These are phyloP conservation scores for Carex cristatella DNA, from an alignment of 176 grass and related monocot species.

Conservation along the genomic window DNA sequence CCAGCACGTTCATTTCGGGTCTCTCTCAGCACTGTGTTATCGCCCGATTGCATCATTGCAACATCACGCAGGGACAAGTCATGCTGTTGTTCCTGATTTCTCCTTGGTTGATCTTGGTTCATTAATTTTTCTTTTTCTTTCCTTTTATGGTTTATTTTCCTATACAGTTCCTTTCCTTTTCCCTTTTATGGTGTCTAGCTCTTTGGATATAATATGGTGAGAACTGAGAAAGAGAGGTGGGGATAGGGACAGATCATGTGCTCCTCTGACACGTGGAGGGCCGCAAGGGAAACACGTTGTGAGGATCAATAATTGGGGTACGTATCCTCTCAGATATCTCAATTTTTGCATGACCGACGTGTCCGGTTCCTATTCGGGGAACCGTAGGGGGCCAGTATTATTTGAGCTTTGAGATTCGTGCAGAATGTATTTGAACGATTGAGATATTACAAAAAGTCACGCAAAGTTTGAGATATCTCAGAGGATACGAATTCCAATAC, in stretches of 20 bases:
- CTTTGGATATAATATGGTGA: not conserved
- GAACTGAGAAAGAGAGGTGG: not conserved
- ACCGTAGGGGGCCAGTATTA: too few species aligned
- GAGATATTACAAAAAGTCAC: too few species aligned
- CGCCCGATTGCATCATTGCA: conserved; percentile 49
- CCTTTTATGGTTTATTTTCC: not conserved
- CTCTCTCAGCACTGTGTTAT: conserved; percentile 35
- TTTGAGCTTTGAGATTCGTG: too few species aligned
- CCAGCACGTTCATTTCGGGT: conserved; percentile 32
- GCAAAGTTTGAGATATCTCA: too few species aligned
- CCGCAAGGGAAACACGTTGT: not conserved
- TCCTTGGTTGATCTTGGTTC: conserved; percentile 51
- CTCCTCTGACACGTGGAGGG: not conserved
- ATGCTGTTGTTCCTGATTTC: conserved; percentile 2
- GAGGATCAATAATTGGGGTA: not conserved
- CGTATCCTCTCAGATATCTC: too few species aligned
- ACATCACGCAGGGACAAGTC: conserved; percentile 46
- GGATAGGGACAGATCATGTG: not conserved
- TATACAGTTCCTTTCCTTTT: not conserved
- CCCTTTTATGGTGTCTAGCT: not conserved
- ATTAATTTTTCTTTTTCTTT: conserved; percentile 17
- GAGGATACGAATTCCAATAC: too few species aligned
- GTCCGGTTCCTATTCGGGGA: too few species aligned
- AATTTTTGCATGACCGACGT: too few species aligned
- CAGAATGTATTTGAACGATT: too few species aligned